Evolutionary conservation across 345 rosid genomes (phyloP).

Genomic region (Eucalyptus fibrosa): DNA sequence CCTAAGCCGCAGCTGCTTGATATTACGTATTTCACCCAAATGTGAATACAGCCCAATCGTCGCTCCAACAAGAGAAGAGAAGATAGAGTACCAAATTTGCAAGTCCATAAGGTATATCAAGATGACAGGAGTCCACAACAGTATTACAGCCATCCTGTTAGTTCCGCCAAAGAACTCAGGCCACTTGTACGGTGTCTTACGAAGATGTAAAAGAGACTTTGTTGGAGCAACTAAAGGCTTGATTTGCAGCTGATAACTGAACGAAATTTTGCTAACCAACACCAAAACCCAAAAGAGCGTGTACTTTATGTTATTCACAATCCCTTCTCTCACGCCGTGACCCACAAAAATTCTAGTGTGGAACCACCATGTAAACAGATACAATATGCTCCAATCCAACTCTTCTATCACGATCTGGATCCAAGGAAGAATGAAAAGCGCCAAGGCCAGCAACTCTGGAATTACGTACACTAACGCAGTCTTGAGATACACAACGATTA

Average conservation of each 20-base stretch:
- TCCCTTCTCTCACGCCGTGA: constrained; percentile 80
- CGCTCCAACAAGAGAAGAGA: constrained; percentile 60
- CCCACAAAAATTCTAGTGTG: constrained; percentile 65
- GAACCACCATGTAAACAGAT: constrained; percentile 84
- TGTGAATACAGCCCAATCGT: constrained; percentile 56
- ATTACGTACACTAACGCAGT: constrained; percentile 44
- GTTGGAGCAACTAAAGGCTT: constrained; percentile 70
- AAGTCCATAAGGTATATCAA: constrained; percentile 71
- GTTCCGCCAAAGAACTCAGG: constrained; percentile 63
- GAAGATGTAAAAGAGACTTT: constrained; percentile 26
- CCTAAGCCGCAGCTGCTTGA: neutral
- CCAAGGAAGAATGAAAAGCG: constrained; percentile 73
- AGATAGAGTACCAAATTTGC: constrained; percentile 86
- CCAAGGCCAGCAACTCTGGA: constrained; percentile 64
- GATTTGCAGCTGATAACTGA: constrained; percentile 81
- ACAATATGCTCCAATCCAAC: constrained; percentile 43
- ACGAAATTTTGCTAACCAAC: constrained; percentile 45
- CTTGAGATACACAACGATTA: constrained; percentile 49
- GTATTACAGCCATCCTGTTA: constrained; percentile 35
- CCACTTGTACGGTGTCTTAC: constrained; percentile 28
- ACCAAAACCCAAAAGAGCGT: constrained; percentile 63
- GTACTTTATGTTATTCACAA: constrained; percentile 55
- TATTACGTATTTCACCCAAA: constrained; percentile 86
- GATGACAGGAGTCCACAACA: constrained; percentile 72
- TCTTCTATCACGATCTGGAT: constrained; percentile 61